These are phyloP conservation scores for Spiraea crenata DNA, from an alignment of 331 rosid genomes.

Conservation along the genomic window DNA sequence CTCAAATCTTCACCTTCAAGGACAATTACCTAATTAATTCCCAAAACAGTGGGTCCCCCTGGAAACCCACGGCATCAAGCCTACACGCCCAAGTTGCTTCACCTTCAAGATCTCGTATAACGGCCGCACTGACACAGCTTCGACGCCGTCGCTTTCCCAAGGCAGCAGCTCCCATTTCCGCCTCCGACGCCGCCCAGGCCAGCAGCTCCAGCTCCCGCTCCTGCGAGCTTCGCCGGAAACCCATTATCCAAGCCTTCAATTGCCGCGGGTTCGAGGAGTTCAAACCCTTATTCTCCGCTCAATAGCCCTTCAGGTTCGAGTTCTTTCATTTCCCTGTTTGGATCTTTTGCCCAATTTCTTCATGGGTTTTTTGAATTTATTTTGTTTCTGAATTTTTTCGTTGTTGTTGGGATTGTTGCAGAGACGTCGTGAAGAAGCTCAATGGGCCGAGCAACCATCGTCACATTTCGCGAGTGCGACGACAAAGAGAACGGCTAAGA, in stretches of 20 bases:
- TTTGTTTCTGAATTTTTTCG: background rate
- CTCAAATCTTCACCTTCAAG: too few species aligned
- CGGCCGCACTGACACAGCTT: too few species aligned
- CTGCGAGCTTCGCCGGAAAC: conserved; percentile 71
- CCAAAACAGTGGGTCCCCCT: too few species aligned
- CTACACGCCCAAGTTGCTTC: too few species aligned
- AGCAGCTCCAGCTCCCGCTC: too few species aligned
- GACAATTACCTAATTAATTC: too few species aligned
- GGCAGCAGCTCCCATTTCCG: too few species aligned
- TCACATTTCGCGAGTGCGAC: conserved; percentile 32
- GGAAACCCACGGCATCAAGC: too few species aligned
- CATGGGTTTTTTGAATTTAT: background rate
- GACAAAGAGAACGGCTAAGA: conserved; percentile 81
- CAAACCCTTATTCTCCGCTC: conserved; percentile 35
- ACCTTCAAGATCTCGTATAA: too few species aligned
- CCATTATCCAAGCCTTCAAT: conserved; percentile 63
- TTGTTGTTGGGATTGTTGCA: conserved; percentile 23
- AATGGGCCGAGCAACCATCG: conserved; percentile 29
- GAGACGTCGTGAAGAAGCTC: conserved; percentile 54
- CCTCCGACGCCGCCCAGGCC: too few species aligned
- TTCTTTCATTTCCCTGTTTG: background rate
- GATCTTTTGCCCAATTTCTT: too few species aligned
- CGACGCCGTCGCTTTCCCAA: too few species aligned
- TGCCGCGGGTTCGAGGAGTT: conserved; percentile 26
- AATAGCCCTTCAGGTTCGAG: conserved; percentile 64